A percentile compares a stretch with the other conserved stretches of the same genome.
Conservation (phyloP, 2,329 filamentous ascomycete genomes). For the Sclerotinia subarctica region DNA sequence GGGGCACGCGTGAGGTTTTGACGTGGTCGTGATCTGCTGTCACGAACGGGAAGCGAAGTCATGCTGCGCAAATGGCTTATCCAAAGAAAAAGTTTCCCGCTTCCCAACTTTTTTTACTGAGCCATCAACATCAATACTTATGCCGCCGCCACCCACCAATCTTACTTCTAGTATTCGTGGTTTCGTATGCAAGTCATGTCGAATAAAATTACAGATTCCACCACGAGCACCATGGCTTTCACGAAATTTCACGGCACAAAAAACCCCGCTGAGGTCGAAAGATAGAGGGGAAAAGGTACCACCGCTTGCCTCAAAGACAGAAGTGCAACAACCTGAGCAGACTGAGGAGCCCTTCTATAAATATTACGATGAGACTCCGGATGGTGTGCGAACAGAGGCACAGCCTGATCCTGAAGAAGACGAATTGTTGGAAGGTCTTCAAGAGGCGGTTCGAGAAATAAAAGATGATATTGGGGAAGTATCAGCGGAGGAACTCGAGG, state of each 20-base stretch:
- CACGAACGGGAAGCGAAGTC: constrained; percentile 20
- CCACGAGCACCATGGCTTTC: constrained; percentile 29
- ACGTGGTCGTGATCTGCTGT: constrained; percentile 23
- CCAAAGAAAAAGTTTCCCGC: constrained; percentile 26
- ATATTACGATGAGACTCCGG: constrained; percentile 34
- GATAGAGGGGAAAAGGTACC: constrained; percentile 5
- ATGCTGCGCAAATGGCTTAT: constrained; percentile 18
- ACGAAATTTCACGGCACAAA: constrained; percentile 28
- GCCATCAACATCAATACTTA: constrained; percentile 31
- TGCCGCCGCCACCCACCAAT: constrained; percentile 35
- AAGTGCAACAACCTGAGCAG: constrained; percentile 9
- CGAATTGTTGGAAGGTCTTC: constrained; percentile 17
- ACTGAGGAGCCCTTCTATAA: constrained; percentile 23
- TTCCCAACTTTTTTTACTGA: constrained; percentile 19
- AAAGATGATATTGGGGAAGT: constrained; percentile 19
- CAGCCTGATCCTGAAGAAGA: constrained; percentile 27
- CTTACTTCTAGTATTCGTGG: constrained; percentile 33
- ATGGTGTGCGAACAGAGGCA: constrained; percentile 33
- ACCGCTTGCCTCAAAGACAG: not conserved
- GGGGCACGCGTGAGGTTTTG: constrained; percentile 15
- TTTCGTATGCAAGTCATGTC: constrained; percentile 38
- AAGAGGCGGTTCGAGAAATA: constrained; percentile 16
- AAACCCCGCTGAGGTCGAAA: constrained; percentile 15
- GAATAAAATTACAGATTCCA: constrained; percentile 31
- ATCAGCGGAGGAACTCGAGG: constrained; percentile 19